Evolutionary conservation across 2,329 filamentous ascomycete genomes (phyloP), one percentile per base, ranked within the genome.

Genomic region (Stagonosporopsis tanaceti): DNA sequence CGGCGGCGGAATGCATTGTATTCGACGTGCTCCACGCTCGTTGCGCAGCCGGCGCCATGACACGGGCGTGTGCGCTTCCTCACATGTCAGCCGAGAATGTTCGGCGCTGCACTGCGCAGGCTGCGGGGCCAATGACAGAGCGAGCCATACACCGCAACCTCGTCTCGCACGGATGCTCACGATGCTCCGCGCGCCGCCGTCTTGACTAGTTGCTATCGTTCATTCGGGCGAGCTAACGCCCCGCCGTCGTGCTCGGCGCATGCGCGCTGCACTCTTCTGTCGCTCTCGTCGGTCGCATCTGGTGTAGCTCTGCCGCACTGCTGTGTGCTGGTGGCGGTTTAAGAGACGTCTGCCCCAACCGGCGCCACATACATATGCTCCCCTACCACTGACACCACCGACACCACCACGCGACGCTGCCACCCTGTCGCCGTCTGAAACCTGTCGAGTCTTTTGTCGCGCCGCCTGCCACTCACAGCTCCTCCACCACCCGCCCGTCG

Each of bases 211-310:
- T 56, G 59, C 65, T 60, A 62, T 42, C 25, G 58, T 61, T 50
- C 51, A 59, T 61, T 63, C 59, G 63, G 62, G 56, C 44, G 34
- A 64, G 62, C 68, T 65, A 69, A 17, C 64, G 64, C 57, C 58
- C 68, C 62, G 67, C 67, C 60, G 60, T 48, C 56, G 40, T 54
- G 47, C 62, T 65, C 58, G 58, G 57, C 60, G 57, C 46, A 53
- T 57, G 61, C 44, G 46, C 38, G 56, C 57, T 47, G 28, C 51
- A 39, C 39, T 53, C 22, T 44, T 44, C 38, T 47, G 47, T 44
- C 54, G 47, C 46, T 50, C 44, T 50, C 44, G 46, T 50, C 39
- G 44, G 53, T 48, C 39, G 48, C 54, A 53, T 60, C 37, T 50
- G 51, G 41, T 38, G 53, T 55, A 53, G 53, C 57, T 42, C 27